A percentile compares a stretch with the other conserved stretches of the same genome.
Evolutionary conservation across 345 rosid genomes (phyloP).

Genomic region (Brassica nigra): DNA sequence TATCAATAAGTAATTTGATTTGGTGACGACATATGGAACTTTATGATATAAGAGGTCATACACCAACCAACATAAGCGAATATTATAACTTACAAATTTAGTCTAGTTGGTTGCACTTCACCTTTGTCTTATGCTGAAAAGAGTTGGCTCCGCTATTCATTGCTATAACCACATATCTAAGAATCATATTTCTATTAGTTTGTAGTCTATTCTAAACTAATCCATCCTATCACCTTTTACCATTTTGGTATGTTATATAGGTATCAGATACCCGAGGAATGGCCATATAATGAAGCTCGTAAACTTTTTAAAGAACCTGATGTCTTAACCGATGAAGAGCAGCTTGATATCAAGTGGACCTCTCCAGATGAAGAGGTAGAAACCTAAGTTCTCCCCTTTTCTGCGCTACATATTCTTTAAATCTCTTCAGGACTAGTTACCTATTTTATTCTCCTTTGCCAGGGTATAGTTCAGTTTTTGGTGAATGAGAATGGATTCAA

Average conservation of each 20-base stretch:
- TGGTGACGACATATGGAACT: neutral
- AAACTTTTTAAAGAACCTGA: slow-evolving; percentile 78
- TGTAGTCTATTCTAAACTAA: neutral
- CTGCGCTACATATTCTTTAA: slow-evolving; percentile 1
- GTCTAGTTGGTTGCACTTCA: slow-evolving; percentile 9
- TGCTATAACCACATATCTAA: neutral
- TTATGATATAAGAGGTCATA: neutral
- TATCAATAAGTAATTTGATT: slow-evolving; percentile 9
- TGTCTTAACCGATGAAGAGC: slow-evolving; percentile 61
- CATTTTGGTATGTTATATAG: slow-evolving; percentile 39
- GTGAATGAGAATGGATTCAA: slow-evolving; percentile 95
- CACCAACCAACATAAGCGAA: slow-evolving; percentile 8
- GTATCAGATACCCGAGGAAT: slow-evolving; percentile 80
- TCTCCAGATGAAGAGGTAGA: slow-evolving; percentile 88
- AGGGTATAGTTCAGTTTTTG: slow-evolving; percentile 70
- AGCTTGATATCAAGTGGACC: slow-evolving; percentile 78
- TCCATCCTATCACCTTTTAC: neutral
- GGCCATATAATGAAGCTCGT: slow-evolving; percentile 90
- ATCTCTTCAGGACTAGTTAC: neutral
- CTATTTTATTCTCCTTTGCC: neutral
- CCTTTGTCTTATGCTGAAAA: neutral
- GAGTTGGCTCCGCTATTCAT: neutral
- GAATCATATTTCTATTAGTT: neutral
- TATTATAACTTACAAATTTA: neutral
- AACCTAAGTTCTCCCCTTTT: slow-evolving; percentile 13